A percentile compares a stretch with the other conserved stretches of the same genome.
phyloP scores from a whole-genome alignment of 179 eudicot species.

The Spergularia azorica region DNA sequence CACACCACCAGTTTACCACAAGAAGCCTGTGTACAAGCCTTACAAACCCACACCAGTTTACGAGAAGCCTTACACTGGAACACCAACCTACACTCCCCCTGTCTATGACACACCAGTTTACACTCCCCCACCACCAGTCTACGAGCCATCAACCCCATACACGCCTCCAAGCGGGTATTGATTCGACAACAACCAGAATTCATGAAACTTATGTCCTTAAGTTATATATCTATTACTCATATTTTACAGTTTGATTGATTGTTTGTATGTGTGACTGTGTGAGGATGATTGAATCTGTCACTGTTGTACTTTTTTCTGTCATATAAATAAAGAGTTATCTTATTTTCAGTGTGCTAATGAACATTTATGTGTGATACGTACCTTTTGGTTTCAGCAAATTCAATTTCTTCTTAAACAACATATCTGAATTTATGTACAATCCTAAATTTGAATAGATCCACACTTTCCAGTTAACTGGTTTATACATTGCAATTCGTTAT shows the following conservation, averaged over 20 bases:
- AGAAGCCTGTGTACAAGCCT: background rate
- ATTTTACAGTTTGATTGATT: background rate
- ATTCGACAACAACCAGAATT: background rate
- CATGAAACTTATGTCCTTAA: background rate
- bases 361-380: background rate
- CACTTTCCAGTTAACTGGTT: too few species aligned
- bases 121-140: background rate
- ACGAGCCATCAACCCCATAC: background rate
- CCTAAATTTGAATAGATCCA: background rate
- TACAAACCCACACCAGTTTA: background rate
- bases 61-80: too few species aligned
- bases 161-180: background rate
- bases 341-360: background rate
- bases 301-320: background rate
- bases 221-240: too few species aligned
- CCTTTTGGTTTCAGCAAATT: too few species aligned
- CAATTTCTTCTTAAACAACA: background rate
- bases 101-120: too few species aligned
- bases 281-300: background rate
- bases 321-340: background rate
- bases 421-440: background rate
- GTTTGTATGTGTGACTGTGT: background rate
- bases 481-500: background rate
- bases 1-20: too few species aligned
- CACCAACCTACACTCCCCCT: too few species aligned